Percentiles rank a stretch among this genome's conserved stretches.
These are phyloP conservation scores for Boletus rex-veris DNA, from an alignment of 768 basidiomycete genomes.

Conservation along the genomic window DNA sequence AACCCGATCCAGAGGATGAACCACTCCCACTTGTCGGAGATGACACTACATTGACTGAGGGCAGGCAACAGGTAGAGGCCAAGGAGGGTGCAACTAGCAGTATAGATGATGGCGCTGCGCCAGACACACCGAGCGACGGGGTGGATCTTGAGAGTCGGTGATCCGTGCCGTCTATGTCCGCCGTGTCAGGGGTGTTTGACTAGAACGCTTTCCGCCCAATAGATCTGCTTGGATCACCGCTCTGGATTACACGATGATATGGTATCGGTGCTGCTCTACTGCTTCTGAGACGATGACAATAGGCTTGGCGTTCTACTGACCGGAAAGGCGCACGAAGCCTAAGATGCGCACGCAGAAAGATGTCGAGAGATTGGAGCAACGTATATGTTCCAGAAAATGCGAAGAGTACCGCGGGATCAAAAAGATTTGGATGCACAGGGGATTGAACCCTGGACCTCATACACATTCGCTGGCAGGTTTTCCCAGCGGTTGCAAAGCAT, in stretches of 20 bases:
- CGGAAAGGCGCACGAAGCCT: no score
- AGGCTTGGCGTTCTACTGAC: no score
- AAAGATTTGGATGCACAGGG: slow-evolving; percentile 38
- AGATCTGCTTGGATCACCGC: slow-evolving; percentile 2
- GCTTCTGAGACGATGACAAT: no score
- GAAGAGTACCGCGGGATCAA: background rate
- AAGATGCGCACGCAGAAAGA: no score
- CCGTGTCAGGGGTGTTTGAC: background rate
- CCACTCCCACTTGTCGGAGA: slow-evolving; percentile 12
- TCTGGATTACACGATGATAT: background rate
- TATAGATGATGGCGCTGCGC: background rate
- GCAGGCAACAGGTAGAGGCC: slow-evolving; percentile 1
- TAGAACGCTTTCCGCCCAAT: slow-evolving; percentile 4
- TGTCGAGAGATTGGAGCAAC: no score
- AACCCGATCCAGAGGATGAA: slow-evolving; percentile 30
- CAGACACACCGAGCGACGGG: background rate
- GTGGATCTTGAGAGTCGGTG: slow-evolving; percentile 4
- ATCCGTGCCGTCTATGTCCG: background rate
- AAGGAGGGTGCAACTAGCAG: background rate
- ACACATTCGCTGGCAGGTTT: slow-evolving; percentile 22
- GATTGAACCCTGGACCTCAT: slow-evolving; percentile 44
- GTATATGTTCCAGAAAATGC: no score
- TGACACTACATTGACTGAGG: background rate
- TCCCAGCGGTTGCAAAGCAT: slow-evolving; percentile 35
- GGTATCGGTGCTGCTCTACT: no score